Evolutionary conservation across 2,329 filamentous ascomycete genomes (phyloP).

Genomic region (Tothia fuscella): DNA sequence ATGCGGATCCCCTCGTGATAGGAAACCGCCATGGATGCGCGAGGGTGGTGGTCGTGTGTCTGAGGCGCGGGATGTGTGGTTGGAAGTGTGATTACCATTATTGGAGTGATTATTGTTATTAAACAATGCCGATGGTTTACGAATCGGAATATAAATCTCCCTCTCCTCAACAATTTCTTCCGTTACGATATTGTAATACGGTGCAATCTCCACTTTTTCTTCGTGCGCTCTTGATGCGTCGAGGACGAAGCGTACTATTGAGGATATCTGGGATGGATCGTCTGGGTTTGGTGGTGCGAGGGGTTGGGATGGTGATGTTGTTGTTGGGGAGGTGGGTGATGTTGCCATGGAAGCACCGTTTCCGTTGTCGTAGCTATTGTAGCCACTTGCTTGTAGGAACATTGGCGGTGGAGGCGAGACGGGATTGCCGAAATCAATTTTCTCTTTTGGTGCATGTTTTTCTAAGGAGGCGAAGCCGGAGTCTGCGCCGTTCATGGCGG

Average conservation of each 20-base stretch:
- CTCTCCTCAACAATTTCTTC: conserved; percentile 2
- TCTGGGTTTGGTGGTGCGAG: conserved; percentile 3
- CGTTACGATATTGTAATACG: conserved; percentile 57
- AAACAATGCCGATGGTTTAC: background rate
- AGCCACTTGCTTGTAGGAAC: too few species aligned
- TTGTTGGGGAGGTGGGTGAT: conserved; percentile 7
- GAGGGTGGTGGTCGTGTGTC: too few species aligned
- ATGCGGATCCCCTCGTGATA: background rate
- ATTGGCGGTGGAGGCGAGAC: conserved; percentile 8
- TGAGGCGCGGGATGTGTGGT: too few species aligned
- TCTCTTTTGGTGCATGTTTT: background rate
- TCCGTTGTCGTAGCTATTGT: too few species aligned
- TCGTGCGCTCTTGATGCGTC: conserved; percentile 61
- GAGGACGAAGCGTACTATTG: conserved; percentile 78
- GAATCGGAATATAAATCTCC: conserved; percentile 2
- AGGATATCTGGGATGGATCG: conserved; percentile 4
- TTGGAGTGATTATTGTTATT: background rate
- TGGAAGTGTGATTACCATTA: too few species aligned
- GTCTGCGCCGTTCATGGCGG: background rate
- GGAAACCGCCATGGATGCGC: background rate
- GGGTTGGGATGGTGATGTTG: conserved; percentile 4
- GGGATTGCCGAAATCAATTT: background rate
- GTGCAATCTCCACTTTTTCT: conserved; percentile 56
- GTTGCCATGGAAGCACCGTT: too few species aligned
- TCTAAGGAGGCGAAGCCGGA: too few species aligned